Conservation (phyloP, 345 rosid species). For the Erysimum cheiranthoides region DNA sequence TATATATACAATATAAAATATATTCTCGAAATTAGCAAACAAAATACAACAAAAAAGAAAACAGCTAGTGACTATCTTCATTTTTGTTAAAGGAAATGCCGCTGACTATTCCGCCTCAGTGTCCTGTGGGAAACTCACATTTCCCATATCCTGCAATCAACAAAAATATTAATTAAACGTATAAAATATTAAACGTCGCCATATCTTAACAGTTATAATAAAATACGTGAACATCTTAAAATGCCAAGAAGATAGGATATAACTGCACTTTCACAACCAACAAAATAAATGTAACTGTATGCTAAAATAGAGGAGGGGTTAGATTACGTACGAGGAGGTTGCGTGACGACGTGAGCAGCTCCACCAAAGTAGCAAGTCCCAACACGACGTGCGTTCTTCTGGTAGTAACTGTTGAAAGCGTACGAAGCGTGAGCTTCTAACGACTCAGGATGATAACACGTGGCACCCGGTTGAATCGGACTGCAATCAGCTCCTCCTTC, state of each 20-base stretch:
- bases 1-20: conserved; percentile 14
- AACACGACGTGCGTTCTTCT: conserved; percentile 63
- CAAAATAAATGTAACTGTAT: no score
- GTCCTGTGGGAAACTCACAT: conserved; percentile 59
- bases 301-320: not conserved
- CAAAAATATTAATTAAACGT: not conserved
- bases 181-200: not conserved
- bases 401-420: conserved; percentile 90
- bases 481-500: conserved; percentile 92
- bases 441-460: conserved; percentile 69
- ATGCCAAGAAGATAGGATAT: not conserved
- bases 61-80: no score
- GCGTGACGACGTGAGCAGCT: conserved; percentile 70
- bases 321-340: conserved; percentile 64
- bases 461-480: conserved; percentile 72
- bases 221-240: not conserved
- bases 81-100: no score
- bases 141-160: conserved; percentile 53
- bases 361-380: conserved; percentile 84
- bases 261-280: not conserved
- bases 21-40: not conserved
- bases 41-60: not conserved
- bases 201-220: not conserved
- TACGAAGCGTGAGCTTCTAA: conserved; percentile 84
- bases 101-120: conserved; percentile 31